Conservation (phyloP, 1,139 yeast genomes). For the Yamadazyma dushanensis region DNA sequence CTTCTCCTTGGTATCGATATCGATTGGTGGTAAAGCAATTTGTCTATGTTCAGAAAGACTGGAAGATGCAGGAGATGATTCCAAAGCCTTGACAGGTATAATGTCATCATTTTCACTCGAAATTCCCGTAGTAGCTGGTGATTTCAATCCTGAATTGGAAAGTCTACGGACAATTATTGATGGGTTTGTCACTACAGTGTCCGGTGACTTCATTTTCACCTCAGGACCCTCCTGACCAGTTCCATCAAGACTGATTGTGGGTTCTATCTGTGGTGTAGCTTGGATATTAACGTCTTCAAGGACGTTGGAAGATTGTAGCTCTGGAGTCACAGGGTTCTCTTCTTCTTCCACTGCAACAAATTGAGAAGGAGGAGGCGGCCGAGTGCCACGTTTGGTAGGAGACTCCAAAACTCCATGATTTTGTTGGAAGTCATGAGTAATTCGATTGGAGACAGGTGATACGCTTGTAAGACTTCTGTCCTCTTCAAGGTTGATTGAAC, state of each 20-base stretch:
- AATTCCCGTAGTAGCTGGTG: background rate
- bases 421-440: background rate
- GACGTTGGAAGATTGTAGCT: background rate
- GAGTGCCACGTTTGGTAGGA: background rate
- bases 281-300: background rate
- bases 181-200: background rate
- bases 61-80: background rate
- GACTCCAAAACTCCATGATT: background rate
- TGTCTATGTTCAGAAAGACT: conserved; percentile 1
- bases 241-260: conserved; percentile 9
- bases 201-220: background rate
- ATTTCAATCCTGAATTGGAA: background rate
- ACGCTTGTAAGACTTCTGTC: conserved; percentile 1
- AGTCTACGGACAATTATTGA: background rate
- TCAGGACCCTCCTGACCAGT: background rate
- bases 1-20: background rate
- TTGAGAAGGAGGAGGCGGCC: background rate
- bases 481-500: conserved; percentile 3
- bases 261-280: conserved; percentile 12
- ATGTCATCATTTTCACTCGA: background rate
- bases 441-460: background rate
- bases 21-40: background rate
- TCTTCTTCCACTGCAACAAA: background rate
- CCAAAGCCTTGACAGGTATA: background rate
- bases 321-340: conserved; percentile 2